Evolutionary conservation across 306 rosid genomes (phyloP), one percentile per base, ranked within the genome.

Genomic region (Glycine soja): DNA sequence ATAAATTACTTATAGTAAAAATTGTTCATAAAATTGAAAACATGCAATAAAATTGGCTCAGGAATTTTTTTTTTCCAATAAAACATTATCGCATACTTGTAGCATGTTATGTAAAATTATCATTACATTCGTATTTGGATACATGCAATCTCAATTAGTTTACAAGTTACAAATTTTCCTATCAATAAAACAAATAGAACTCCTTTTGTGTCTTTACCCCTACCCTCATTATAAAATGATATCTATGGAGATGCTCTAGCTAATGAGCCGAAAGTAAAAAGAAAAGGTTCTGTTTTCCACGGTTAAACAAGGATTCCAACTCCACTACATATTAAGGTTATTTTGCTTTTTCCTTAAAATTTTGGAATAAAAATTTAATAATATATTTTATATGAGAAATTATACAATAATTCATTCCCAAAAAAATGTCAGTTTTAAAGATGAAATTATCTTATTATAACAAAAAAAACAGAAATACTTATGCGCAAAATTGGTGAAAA

Each of bases 171-270:
- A 4, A 36, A 36, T 36, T 36, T 36, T 54, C 40, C 11, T 4
- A 74, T 45, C 47, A 57, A 43, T 32, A 56, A 54, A 46, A 8
- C 9, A 32, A 24, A 81, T 36, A 54, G 45, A 12, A 14, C 16
- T 75, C 32, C 47, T 65, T 65, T 43, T 81, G 42, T 45, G 80
- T 54, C 42, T 50, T 72, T 38, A 19, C 38, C 16, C 54, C 45
- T 75, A 59, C 12, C 45, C 85, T 46, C 42, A 40, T 46, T 82
- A 51, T 6, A 47, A 10, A 45, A 16, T 51, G 11, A 74, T 72
- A 56, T 34, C 50, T 36, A 18, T 16, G 73, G 7, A 79, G 43
- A 62, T 38, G 51, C 13, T 71, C 66, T 18, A 38, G 62, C 66
- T 50, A 48, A 66, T 38, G 53, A 51, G 7, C 62, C 3, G 32